These are phyloP conservation scores for Coniochaeta sp. DNA, from an alignment of 2,329 filamentous ascomycete genomes.

Conservation along the genomic window DNA sequence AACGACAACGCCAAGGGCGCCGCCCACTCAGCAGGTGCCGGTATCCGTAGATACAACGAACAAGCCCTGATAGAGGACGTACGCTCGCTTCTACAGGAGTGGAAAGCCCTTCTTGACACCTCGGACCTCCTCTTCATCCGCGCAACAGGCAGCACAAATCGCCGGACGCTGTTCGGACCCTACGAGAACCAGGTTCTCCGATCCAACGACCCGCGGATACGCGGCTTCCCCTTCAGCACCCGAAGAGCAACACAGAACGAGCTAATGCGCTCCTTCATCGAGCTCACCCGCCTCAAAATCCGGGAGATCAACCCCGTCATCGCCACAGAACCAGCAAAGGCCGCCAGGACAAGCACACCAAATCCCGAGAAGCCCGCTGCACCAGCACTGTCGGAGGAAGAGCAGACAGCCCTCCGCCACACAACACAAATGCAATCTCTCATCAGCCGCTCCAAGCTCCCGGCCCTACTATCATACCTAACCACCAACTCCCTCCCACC, in stretches of 20 bases:
- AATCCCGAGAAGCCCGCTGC: slow-evolving; percentile 44
- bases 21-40: slow-evolving; percentile 89
- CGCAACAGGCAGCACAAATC: slow-evolving; percentile 80
- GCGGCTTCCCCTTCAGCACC: slow-evolving; percentile 91
- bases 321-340: slow-evolving; percentile 29
- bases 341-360: slow-evolving; percentile 11
- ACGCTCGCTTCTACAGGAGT: slow-evolving; percentile 69
- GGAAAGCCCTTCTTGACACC: slow-evolving; percentile 79
- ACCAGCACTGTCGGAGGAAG: slow-evolving; percentile 69
- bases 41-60: slow-evolving; percentile 88
- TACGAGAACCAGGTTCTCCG: slow-evolving; percentile 83
- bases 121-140: slow-evolving; percentile 83
- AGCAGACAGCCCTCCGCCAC: slow-evolving; percentile 75
- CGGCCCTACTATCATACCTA: slow-evolving; percentile 78
- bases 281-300: slow-evolving; percentile 85
- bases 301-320: slow-evolving; percentile 66
- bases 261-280: slow-evolving; percentile 88
- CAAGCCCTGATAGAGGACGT: slow-evolving; percentile 85
- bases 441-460: slow-evolving; percentile 82
- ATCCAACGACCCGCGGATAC: slow-evolving; percentile 70
- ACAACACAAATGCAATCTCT: slow-evolving; percentile 84
- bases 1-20: slow-evolving; percentile 92
- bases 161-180: slow-evolving; percentile 80
- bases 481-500: slow-evolving; percentile 64
- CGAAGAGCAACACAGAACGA: slow-evolving; percentile 87